A percentile compares a stretch with the other conserved stretches of the same genome.
phyloP scores from a whole-genome alignment of 2,329 filamentous ascomycete species.

The Colletotrichum magnum region DNA sequence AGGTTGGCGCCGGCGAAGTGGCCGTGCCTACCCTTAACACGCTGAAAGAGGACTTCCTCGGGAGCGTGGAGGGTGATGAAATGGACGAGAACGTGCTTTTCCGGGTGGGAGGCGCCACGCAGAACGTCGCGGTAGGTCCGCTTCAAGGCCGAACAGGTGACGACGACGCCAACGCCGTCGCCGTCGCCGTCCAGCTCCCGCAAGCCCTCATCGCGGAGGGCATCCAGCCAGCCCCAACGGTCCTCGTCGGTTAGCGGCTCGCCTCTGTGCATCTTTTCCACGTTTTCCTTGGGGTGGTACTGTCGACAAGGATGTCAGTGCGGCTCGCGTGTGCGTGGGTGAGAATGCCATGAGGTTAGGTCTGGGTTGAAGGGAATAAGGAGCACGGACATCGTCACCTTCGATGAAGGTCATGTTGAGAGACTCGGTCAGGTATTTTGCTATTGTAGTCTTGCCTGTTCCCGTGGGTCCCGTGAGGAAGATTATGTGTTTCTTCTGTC shows the following conservation, averaged over 20 bases:
- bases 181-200: constrained; percentile 55
- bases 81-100: constrained; percentile 71
- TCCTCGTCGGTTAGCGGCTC: constrained; percentile 81
- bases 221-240: constrained; percentile 83
- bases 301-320: constrained; percentile 41
- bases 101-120: constrained; percentile 69
- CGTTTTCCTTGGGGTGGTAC: constrained; percentile 75
- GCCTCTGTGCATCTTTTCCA: constrained; percentile 80
- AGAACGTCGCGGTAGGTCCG: constrained; percentile 81
- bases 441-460: constrained; percentile 73
- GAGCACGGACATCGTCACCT: constrained; percentile 70
- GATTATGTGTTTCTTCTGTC: constrained; percentile 64
- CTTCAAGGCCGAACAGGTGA: constrained; percentile 86
- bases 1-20: constrained; percentile 84
- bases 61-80: constrained; percentile 80
- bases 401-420: constrained; percentile 70
- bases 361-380: not conserved
- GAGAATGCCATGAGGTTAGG: not conserved
- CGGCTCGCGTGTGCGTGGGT: constrained; percentile 3
- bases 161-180: constrained; percentile 72
- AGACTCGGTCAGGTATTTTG: constrained; percentile 62
- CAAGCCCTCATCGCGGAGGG: constrained; percentile 66
- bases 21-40: constrained; percentile 73
- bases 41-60: constrained; percentile 72
- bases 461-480: constrained; percentile 73